Evolutionary conservation across 176 grass and related monocot genomes (phyloP).

Genomic region (Neostapfia colusana): DNA sequence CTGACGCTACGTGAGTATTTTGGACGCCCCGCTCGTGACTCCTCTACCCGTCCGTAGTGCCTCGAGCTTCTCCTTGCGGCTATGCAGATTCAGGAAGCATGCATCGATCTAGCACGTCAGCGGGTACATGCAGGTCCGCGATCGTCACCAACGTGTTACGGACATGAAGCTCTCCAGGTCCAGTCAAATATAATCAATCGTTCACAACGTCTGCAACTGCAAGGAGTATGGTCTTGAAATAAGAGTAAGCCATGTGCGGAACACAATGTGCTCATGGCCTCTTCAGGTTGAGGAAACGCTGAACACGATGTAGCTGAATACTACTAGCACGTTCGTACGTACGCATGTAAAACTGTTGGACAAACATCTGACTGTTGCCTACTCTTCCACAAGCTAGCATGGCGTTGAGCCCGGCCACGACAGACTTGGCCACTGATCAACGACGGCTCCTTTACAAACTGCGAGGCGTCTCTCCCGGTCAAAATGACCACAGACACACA

Average conservation of each 20-base stretch:
- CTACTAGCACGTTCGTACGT: too few species aligned
- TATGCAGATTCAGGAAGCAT: neutral
- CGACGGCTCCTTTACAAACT: neutral
- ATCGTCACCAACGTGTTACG: too few species aligned
- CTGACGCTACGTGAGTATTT: constrained; percentile 27
- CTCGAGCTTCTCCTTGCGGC: neutral
- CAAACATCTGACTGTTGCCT: neutral
- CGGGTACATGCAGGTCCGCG: neutral
- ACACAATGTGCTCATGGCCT: too few species aligned
- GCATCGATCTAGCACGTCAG: neutral
- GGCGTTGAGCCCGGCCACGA: neutral
- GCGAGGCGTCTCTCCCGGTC: neutral
- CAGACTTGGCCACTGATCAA: neutral
- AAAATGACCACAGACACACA: neutral
- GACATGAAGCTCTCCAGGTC: too few species aligned
- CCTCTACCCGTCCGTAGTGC: neutral
- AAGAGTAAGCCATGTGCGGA: too few species aligned
- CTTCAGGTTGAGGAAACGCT: too few species aligned
- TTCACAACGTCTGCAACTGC: too few species aligned
- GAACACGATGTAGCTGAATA: too few species aligned
- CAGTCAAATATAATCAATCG: too few species aligned
- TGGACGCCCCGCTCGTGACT: constrained; percentile 41
- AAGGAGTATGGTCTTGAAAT: too few species aligned
- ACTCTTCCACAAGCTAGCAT: neutral
- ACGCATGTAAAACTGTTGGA: neutral